Evolutionary conservation across 2,329 filamentous ascomycete genomes (phyloP).

Genomic region (Apiospora rasikravindrae): DNA sequence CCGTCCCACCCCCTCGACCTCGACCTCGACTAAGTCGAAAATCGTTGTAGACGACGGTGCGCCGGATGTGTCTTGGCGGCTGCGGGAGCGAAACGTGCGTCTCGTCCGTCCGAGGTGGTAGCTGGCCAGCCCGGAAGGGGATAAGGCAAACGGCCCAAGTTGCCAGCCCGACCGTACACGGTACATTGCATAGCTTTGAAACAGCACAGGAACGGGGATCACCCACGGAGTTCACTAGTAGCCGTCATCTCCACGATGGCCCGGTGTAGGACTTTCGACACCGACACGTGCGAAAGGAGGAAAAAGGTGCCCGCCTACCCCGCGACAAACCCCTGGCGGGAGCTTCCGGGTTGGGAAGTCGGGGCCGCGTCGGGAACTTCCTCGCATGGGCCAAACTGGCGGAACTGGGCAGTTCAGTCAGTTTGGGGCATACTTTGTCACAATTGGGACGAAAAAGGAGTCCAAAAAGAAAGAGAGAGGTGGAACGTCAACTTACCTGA

Average conservation of each 20-base stretch:
- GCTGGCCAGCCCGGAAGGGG: background rate
- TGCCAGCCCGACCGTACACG: background rate
- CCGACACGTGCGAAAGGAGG: background rate
- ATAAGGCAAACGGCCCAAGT: background rate
- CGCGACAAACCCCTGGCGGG: background rate
- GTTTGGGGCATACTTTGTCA: background rate
- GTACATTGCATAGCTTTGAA: background rate
- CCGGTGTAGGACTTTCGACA: background rate
- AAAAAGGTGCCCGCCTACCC: background rate
- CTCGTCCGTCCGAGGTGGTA: conserved; percentile 1
- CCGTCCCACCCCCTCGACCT: background rate
- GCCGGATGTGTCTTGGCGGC: background rate
- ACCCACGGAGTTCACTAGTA: background rate
- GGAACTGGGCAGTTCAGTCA: background rate
- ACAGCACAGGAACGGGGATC: background rate
- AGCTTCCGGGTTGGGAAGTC: background rate
- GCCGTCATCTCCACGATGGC: background rate
- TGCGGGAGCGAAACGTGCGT: background rate
- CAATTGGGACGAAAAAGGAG: background rate
- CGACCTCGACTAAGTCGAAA: too few species aligned
- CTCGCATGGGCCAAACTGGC: background rate
- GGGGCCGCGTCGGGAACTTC: background rate
- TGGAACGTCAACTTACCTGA: background rate
- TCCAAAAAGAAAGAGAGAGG: background rate
- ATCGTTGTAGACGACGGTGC: background rate